These are phyloP conservation scores for Taiwanofungus camphoratus DNA, from an alignment of 1,284 basidiomycete species.

Conservation along the genomic window DNA sequence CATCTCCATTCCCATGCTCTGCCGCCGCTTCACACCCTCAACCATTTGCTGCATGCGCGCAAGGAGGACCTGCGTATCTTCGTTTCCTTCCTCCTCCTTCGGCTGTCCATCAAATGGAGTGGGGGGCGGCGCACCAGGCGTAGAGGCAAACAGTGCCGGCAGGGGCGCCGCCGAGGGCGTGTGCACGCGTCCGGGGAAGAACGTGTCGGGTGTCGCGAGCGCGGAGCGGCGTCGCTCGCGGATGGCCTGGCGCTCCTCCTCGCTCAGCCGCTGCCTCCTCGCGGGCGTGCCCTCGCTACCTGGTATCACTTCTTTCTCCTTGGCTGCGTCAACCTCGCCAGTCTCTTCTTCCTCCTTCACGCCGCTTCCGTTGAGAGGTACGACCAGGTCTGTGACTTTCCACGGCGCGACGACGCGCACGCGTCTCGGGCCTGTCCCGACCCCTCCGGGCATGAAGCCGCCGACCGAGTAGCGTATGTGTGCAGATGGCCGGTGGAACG, in stretches of 20 bases:
- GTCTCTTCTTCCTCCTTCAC: constrained; percentile 15
- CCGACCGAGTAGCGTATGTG: constrained; percentile 25
- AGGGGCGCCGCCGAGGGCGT: constrained; percentile 14
- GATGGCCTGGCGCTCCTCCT: constrained; percentile 55
- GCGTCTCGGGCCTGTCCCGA: constrained; percentile 34
- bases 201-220: constrained; percentile 42
- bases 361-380: constrained; percentile 26
- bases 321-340: constrained; percentile 4
- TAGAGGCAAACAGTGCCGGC: constrained; percentile 6
- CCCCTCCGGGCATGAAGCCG: constrained; percentile 13
- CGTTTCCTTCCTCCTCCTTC: constrained; percentile 26
- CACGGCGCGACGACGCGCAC: constrained; percentile 45
- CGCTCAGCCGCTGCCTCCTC: constrained; percentile 31
- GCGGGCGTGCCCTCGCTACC: constrained; percentile 1
- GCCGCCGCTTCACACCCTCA: constrained; percentile 50
- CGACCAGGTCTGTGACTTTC: constrained; percentile 48
- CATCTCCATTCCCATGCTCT: constrained; percentile 31
- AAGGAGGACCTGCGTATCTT: constrained; percentile 47
- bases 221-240: constrained; percentile 54
- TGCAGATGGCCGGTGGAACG: background rate
- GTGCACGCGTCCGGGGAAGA: constrained; percentile 38
- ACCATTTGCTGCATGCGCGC: constrained; percentile 60
- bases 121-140: constrained; percentile 11
- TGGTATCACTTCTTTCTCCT: background rate
- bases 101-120: constrained; percentile 4